A percentile compares a stretch with the other conserved stretches of the same genome.
These are phyloP conservation scores for Alternaria sp. DNA, from an alignment of 2,329 filamentous ascomycete species.

Conservation along the genomic window DNA sequence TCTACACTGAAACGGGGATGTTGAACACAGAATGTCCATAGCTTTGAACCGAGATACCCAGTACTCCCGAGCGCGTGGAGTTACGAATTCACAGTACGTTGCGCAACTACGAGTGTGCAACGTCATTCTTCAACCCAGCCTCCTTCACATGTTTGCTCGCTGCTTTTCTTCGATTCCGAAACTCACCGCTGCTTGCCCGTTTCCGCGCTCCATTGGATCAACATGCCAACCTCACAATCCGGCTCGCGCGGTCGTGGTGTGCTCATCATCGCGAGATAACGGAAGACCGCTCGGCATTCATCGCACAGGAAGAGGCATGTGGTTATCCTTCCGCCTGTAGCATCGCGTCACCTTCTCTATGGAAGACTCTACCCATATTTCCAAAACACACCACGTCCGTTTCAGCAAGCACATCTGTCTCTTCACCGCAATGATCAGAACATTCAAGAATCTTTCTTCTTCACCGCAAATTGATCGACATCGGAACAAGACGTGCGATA, in stretches of 20 bases:
- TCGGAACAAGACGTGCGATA: conserved; percentile 20
- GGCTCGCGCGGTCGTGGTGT: not conserved
- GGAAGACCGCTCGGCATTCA: conserved; percentile 5
- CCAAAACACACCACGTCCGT: conserved; percentile 26
- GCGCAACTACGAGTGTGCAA: not conserved
- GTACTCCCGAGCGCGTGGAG: conserved; percentile 14
- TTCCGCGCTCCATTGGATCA: conserved; percentile 4
- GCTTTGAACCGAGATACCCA: conserved; percentile 26
- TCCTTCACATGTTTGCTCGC: not conserved
- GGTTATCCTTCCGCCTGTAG: conserved; percentile 21
- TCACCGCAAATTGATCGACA: conserved; percentile 35
- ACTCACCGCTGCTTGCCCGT: conserved; percentile 1
- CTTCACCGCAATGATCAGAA: conserved; percentile 18
- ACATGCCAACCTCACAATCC: not conserved
- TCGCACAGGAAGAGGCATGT: conserved; percentile 26
- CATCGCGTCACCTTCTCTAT: conserved; percentile 12
- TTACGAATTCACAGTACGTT: conserved; percentile 12
- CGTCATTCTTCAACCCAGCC: not conserved
- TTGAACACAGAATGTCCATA: conserved; percentile 20
- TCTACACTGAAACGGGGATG: conserved; percentile 11
- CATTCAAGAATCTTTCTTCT: conserved; percentile 14
- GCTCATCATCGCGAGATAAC: conserved; percentile 9
- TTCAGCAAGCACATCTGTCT: conserved; percentile 20
- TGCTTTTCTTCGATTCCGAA: conserved; percentile 1
- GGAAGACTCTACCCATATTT: conserved; percentile 9